These are phyloP conservation scores for Aspergillus sp. DNA, from an alignment of 2,329 filamentous ascomycete species.

Conservation along the genomic window DNA sequence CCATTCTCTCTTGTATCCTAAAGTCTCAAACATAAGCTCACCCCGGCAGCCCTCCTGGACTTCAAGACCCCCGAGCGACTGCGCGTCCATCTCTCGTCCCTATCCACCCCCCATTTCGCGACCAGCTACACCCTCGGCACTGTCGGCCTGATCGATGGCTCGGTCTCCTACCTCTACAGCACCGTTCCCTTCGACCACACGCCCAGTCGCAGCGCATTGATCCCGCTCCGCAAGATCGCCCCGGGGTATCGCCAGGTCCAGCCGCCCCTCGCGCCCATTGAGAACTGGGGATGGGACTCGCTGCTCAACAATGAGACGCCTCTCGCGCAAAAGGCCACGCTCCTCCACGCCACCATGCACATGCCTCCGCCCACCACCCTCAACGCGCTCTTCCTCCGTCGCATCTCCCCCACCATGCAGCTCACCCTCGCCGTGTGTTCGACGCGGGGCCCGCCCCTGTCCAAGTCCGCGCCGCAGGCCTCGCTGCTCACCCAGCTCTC, in stretches of 20 bases:
- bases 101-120: constrained; percentile 89
- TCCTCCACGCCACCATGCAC: constrained; percentile 47
- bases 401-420: constrained; percentile 74
- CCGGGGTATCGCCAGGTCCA: constrained; percentile 78
- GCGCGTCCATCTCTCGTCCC: constrained; percentile 82
- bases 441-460: constrained; percentile 39
- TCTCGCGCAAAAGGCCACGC: constrained; percentile 36
- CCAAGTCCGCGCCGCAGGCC: constrained; percentile 45
- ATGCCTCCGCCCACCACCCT: constrained; percentile 72
- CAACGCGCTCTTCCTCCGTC: constrained; percentile 79
- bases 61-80: constrained; percentile 84
- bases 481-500: constrained; percentile 46
- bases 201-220: constrained; percentile 67
- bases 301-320: constrained; percentile 20
- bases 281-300: constrained; percentile 33
- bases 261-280: constrained; percentile 33
- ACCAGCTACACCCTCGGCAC: constrained; percentile 91
- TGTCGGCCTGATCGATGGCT: constrained; percentile 89
- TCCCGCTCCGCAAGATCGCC: constrained; percentile 75
- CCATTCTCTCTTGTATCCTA: constrained; percentile 6
- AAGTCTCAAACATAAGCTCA: not conserved
- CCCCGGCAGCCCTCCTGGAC: constrained; percentile 69
- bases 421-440: constrained; percentile 66
- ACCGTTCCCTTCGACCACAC: constrained; percentile 71
- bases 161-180: constrained; percentile 94